Evolutionary conservation across 2,329 filamentous ascomycete genomes (phyloP).

Genomic region (Fusarium incarnatum): DNA sequence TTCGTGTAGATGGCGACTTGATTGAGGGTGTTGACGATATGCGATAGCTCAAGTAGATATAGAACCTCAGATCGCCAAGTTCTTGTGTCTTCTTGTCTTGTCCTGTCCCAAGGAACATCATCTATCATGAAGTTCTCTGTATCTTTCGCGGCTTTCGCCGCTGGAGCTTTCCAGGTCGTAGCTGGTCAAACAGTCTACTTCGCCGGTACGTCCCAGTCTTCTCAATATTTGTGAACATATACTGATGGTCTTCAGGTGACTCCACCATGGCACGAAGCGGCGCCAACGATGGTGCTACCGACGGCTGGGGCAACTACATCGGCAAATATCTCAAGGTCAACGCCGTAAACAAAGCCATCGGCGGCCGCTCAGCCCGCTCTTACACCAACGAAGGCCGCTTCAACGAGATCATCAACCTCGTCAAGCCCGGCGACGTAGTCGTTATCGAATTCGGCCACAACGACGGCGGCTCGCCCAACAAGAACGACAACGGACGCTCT

Average conservation of each 20-base stretch:
- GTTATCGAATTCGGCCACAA: slow-evolving; percentile 81
- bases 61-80: not conserved
- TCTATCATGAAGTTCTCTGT: slow-evolving; percentile 41
- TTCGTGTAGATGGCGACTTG: slow-evolving; percentile 12
- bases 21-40: not conserved
- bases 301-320: slow-evolving; percentile 74
- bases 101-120: not conserved
- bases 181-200: slow-evolving; percentile 54
- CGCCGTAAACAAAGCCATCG: slow-evolving; percentile 73
- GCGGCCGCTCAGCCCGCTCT: slow-evolving; percentile 73
- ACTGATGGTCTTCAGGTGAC: slow-evolving; percentile 54
- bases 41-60: slow-evolving; percentile 1
- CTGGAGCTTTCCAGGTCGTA: slow-evolving; percentile 31
- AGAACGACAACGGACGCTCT: slow-evolving; percentile 70
- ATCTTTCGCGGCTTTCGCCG: slow-evolving; percentile 31
- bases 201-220: slow-evolving; percentile 50
- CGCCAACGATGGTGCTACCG: slow-evolving; percentile 53
- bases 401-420: slow-evolving; percentile 62
- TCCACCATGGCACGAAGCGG: slow-evolving; percentile 68
- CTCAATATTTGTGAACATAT: not conserved
- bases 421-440: slow-evolving; percentile 71
- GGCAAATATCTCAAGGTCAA: slow-evolving; percentile 57
- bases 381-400: slow-evolving; percentile 76
- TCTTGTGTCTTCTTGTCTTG: not conserved
- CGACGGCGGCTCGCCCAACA: slow-evolving; percentile 68